Base-by-base conservation (phyloP, 2,329 filamentous ascomycete genomes). In the Cadophora luteo-olivacea region DNA sequence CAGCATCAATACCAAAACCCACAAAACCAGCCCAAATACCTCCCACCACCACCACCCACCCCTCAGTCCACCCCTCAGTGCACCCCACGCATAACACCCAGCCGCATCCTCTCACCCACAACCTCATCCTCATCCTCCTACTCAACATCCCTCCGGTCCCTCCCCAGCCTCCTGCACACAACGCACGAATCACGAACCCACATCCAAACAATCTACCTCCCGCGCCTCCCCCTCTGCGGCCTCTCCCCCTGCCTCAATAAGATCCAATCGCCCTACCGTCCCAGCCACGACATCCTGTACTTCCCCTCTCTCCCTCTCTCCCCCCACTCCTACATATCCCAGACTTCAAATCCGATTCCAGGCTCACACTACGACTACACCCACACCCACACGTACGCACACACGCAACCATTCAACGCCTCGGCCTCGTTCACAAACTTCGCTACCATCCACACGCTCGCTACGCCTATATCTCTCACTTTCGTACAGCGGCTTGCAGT, bases 81-180 rank as follows among this genome's bases (percentile, higher is more conserved):
- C 36, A 38, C 36, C 41, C 41, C 41, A 19, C 36, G 19, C 45
- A 41, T 61, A 16, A 51, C 32, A 65, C 29, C 25, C 22, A 38
- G 22, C 45, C 45, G 9, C 8, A 49, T 49, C 45, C 19, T 22
- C 1, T 22, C 45, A 22, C n/a, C 19, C 19, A n/a, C 45, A 3
- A 41, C 4, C 16, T n/a, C 16, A n/a, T 22, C 8, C 19, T n/a
- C 45, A 48, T 45, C 38, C 19, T 22, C 19, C 4, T 22, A 2
- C 7, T 7, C 45, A 22, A 3, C 29, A 29, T 29, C 29, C 29
- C 29, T 29, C 29, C 3, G 29, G 29, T 22, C 45, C 4, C 45
- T n/a, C 68, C 70, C 69, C 0, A 3, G 55, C 7, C 68, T 67
- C 64, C 65, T 72, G n/a, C 69, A 71, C 58, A 61, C 65, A 22